Evolutionary conservation across 495 filamentous ascomycete genomes (phyloP), one percentile per base, ranked within the genome.

Genomic region (Daldinia grandis): DNA sequence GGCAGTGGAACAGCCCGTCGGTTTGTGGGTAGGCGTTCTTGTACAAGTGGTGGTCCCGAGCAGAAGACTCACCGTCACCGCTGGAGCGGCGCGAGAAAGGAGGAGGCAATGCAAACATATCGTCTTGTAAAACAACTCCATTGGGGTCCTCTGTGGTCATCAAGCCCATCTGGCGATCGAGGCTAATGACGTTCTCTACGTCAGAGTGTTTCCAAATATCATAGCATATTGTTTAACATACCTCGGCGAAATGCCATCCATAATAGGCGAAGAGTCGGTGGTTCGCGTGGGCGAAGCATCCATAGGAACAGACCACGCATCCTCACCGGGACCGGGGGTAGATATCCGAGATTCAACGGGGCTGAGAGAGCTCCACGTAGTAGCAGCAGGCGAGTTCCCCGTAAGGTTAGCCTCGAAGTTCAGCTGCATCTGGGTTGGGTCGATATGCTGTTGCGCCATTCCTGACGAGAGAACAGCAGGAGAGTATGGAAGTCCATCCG

Each of bases 1-100:
- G 94, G 87, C 94, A 98, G 82, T 96, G 91, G 80, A 93, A 98
- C 54, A 95, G 86, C 76, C 91, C 92, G 81, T 96, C 92, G 68
- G 81, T 81, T 44, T 88, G 74, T 31, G 85, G 85, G 49, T 87
- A 87, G 47, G 86, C 84, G 76, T 87, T 87, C 75, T 91, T 88
- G 81, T 97, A 97, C 68, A 92, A 86, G 30, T 84, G 87, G 79
- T 97, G 89, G 69, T 90, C 90, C 77, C 93, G 82, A 17, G 92
- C 91, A 49, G 75, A 72, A 80, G 88, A 89, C 76, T 90, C 83
- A 73, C 81, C 82, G 28, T 85, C 83, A 58, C 77, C 78, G 74
- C 83, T 84, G 66, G 79, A 69, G 56, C 82, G 82, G 69, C 83
- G 83, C 27, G 78, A 66, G 70, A 79, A 83, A 40, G 82, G 73